phyloP scores from a whole-genome alignment of 345 rosid genomes.

The Xanthoceras sorbifolium region DNA sequence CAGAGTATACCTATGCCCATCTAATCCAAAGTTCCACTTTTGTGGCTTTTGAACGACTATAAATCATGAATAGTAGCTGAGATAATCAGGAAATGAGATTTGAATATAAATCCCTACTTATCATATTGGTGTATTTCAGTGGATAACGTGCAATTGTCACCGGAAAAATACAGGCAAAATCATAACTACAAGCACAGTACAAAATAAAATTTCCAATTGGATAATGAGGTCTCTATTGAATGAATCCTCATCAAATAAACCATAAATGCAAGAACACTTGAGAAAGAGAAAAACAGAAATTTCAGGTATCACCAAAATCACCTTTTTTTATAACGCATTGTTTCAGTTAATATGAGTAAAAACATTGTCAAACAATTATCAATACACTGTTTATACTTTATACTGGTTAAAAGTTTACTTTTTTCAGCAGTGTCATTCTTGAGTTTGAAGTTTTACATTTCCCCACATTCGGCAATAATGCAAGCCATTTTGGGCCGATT shows the following conservation, averaged over 20 bases:
- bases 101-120: too few relatives aligned
- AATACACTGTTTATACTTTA: neutral
- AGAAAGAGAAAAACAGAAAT: neutral
- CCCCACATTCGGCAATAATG: conserved; percentile 85
- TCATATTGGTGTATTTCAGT: too few relatives aligned
- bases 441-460: conserved; percentile 54
- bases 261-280: neutral
- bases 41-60: too few relatives aligned
- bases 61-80: too few relatives aligned
- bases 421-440: neutral
- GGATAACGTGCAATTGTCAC: too few relatives aligned
- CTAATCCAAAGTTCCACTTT: too few relatives aligned
- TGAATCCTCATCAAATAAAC: neutral
- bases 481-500: conserved; percentile 87
- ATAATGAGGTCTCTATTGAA: too few relatives aligned
- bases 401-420: neutral
- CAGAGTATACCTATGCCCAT: too few relatives aligned
- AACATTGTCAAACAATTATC: neutral
- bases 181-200: too few relatives aligned
- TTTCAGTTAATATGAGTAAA: neutral
- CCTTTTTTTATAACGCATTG: neutral
- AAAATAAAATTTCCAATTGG: too few relatives aligned
- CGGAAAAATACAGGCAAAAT: too few relatives aligned
- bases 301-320: neutral
- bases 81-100: too few relatives aligned